Percentiles rank a stretch among this genome's conserved stretches.
Conservation (phyloP, 345 rosid species). For the Salix viminalis region DNA sequence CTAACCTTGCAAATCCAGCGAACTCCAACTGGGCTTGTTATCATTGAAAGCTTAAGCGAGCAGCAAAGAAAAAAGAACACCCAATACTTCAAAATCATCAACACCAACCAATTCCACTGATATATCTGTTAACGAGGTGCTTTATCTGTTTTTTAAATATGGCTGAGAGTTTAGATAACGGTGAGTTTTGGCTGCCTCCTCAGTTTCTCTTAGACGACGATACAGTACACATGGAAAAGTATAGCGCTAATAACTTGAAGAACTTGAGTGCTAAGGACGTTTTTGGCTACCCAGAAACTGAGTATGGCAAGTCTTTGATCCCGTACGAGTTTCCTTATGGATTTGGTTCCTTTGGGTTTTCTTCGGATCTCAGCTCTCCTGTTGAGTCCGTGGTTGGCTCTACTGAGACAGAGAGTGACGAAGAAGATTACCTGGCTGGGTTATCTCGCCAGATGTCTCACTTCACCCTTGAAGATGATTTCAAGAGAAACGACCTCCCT, state of each 20-base stretch:
- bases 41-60: conserved; percentile 41
- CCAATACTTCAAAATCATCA: conserved; percentile 7
- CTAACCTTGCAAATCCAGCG: conserved; percentile 24
- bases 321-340: conserved; percentile 56
- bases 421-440: conserved; percentile 44
- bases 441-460: conserved; percentile 41
- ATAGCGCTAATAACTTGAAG: not conserved
- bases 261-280: not conserved
- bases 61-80: conserved; percentile 20
- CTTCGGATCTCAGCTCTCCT: conserved; percentile 53
- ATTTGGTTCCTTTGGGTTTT: conserved; percentile 31
- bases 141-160: conserved; percentile 16
- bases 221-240: conserved; percentile 35
- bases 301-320: conserved; percentile 33
- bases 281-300: conserved; percentile 19
- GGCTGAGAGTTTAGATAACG: conserved; percentile 59
- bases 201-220: conserved; percentile 73
- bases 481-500: conserved; percentile 12
- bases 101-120: not conserved
- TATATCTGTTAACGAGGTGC: not conserved
- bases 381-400: conserved; percentile 53
- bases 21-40: conserved; percentile 12
- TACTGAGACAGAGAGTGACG: conserved; percentile 55
- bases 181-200: conserved; percentile 71
- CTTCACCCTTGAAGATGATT: conserved; percentile 40